phyloP scores from a whole-genome alignment of 2,329 filamentous ascomycete genomes.

The Talaromyces sp. region DNA sequence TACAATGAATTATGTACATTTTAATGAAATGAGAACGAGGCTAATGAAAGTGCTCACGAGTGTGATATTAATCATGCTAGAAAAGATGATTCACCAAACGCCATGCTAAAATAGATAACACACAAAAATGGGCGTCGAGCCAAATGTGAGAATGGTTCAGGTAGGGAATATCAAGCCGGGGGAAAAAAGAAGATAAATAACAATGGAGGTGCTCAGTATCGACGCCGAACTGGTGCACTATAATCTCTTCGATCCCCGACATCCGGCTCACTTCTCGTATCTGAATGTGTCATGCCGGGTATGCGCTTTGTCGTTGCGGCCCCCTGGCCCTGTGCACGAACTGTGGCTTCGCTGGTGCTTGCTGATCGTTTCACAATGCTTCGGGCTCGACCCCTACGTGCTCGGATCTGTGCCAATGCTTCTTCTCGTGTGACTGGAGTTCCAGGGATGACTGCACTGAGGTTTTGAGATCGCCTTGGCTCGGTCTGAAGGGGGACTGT shows the following conservation, averaged over 20 bases:
- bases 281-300: conserved; percentile 26
- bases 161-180: neutral
- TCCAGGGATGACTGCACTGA: conserved; percentile 28
- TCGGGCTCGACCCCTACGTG: conserved; percentile 41
- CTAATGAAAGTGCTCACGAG: neutral
- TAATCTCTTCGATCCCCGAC: conserved; percentile 29
- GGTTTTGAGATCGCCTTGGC: conserved; percentile 15
- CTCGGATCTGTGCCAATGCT: conserved; percentile 45
- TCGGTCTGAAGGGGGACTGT: conserved; percentile 28
- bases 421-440: conserved; percentile 43
- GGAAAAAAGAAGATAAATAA: neutral
- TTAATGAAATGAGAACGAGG: neutral
- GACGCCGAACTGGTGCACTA: conserved; percentile 32
- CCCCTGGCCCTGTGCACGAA: conserved; percentile 10
- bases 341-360: conserved; percentile 32
- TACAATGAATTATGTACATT: neutral
- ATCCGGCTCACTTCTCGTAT: conserved; percentile 22
- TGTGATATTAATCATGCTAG: neutral
- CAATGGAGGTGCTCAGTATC: conserved; percentile 12
- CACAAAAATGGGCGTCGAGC: neutral
- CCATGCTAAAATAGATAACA: neutral
- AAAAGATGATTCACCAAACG: neutral
- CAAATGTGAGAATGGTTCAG: neutral
- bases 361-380: conserved; percentile 35
- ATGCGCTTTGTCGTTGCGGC: conserved; percentile 26